phyloP scores from a whole-genome alignment of 345 rosid genomes.

The Eucalyptus pauciflora region DNA sequence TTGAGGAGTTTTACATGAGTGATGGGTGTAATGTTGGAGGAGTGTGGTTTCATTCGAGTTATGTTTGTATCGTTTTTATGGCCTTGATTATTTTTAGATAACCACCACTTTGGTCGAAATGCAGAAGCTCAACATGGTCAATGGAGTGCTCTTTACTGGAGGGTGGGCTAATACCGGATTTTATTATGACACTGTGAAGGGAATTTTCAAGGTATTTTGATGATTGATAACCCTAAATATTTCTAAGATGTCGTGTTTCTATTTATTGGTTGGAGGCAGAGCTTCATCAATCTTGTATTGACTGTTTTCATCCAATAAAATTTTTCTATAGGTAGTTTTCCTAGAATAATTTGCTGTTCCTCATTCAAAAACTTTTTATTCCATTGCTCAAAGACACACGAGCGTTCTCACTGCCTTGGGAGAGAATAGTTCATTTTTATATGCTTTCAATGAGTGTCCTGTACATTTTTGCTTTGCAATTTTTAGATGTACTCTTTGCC shows the following conservation, averaged over 20 bases:
- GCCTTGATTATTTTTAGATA: no score
- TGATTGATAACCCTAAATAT: not conserved
- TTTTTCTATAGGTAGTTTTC: not conserved
- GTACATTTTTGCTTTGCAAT: not conserved
- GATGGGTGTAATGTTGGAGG: no score
- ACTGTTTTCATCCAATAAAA: not conserved
- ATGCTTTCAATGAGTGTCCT: not conserved
- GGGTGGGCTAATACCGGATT: conserved; percentile 83
- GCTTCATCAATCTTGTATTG: not conserved
- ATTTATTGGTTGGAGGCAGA: not conserved
- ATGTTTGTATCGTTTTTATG: no score
- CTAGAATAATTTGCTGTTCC: not conserved
- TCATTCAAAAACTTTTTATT: not conserved
- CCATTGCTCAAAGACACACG: not conserved
- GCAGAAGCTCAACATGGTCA: conserved; percentile 82
- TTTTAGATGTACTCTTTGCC: not conserved
- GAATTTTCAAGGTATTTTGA: conserved; percentile 32
- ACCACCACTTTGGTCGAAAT: not conserved
- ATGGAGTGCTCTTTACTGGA: conserved; percentile 29
- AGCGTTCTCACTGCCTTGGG: not conserved
- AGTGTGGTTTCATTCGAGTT: no score
- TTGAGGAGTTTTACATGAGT: no score
- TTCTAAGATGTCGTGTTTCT: not conserved
- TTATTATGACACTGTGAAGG: conserved; percentile 36
- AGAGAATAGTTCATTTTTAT: not conserved